Percentiles rank a stretch among this genome's conserved stretches.
Conservation (phyloP, 805 yeast genomes). For the Hanseniaspora lindneri region DNA sequence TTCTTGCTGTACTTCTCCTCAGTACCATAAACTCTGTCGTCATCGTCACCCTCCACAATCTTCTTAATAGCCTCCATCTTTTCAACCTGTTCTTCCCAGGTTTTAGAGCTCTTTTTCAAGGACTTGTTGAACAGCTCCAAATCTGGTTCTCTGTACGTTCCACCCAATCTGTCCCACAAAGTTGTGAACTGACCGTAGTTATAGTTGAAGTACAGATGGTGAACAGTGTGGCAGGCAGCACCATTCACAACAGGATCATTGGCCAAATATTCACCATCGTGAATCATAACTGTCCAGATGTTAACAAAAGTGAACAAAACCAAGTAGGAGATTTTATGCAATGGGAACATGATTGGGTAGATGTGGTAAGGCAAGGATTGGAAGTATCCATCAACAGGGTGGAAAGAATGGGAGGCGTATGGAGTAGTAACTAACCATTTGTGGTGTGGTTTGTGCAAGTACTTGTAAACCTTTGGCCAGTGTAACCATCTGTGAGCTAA, state of each 20-base stretch:
- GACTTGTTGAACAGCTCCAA: conserved; percentile 62
- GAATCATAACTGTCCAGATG: conserved; percentile 97
- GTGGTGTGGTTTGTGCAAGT: conserved; percentile 92
- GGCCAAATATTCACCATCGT: conserved; percentile 91
- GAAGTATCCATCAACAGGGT: conserved; percentile 90
- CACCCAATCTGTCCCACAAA: conserved; percentile 93
- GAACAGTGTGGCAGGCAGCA: conserved; percentile 96
- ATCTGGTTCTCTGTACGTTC: conserved; percentile 87
- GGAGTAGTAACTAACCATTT: conserved; percentile 99
- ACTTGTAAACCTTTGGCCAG: conserved; percentile 80
- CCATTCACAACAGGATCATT: conserved; percentile 92
- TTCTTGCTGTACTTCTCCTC: conserved; percentile 31
- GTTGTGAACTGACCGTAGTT: conserved; percentile 98
- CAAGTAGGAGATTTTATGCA: conserved; percentile 77
- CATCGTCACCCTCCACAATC: conserved; percentile 64
- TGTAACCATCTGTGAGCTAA: conserved; percentile 86
- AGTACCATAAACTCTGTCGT: conserved; percentile 62
- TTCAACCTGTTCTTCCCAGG: conserved; percentile 59
- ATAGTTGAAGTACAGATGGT: conserved; percentile 92
- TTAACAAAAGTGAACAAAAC: conserved; percentile 79
- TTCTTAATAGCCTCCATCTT: conserved; percentile 70
- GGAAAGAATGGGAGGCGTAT: conserved; percentile 96
- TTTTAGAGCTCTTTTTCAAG: conserved; percentile 42
- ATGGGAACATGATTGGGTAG: conserved; percentile 83
- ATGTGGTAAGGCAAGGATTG: conserved; percentile 91